These are phyloP conservation scores for Cardiospermum halicacabum DNA, from an alignment of 345 rosid species.

Conservation along the genomic window DNA sequence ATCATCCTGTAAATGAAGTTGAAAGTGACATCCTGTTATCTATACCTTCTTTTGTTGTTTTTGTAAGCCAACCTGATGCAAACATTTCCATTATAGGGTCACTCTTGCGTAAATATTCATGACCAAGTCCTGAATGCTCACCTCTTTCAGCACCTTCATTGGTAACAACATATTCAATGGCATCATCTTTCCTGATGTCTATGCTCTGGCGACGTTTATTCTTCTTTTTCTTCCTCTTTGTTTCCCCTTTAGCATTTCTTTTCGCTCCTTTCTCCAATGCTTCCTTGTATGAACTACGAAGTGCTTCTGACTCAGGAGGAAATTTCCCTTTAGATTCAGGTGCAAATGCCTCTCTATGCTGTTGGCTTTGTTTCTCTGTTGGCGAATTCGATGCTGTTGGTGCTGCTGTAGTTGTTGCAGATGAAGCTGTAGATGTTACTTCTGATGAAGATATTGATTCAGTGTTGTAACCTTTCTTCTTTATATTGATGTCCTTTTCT, in stretches of 20 bases:
- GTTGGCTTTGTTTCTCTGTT: neutral
- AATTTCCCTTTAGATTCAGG: neutral
- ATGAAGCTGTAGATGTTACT: too few species aligned
- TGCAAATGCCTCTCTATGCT: constrained; percentile 1
- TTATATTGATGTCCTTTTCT: constrained; percentile 51
- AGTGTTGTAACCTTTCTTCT: constrained; percentile 14
- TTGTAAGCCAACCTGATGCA: constrained; percentile 50
- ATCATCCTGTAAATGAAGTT: constrained; percentile 10
- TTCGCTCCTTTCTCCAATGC: constrained; percentile 39
- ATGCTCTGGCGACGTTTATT: neutral
- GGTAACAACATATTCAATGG: neutral
- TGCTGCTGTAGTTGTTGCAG: too few species aligned
- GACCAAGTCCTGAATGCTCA: neutral
- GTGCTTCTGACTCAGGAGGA: neutral
- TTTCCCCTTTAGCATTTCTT: neutral
- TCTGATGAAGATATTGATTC: constrained; percentile 13
- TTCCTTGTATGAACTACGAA: constrained; percentile 37
- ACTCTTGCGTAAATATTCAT: constrained; percentile 1
- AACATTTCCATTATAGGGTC: constrained; percentile 49
- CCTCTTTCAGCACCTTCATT: neutral
- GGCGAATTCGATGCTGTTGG: too few species aligned
- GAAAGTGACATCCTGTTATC: constrained; percentile 19
- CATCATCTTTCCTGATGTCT: neutral
- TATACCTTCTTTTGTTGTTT: constrained; percentile 18
- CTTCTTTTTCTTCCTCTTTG: neutral